A percentile compares a stretch with the other conserved stretches of the same genome.
phyloP scores from a whole-genome alignment of 179 eudicot species.

The Carnegiea gigantea region DNA sequence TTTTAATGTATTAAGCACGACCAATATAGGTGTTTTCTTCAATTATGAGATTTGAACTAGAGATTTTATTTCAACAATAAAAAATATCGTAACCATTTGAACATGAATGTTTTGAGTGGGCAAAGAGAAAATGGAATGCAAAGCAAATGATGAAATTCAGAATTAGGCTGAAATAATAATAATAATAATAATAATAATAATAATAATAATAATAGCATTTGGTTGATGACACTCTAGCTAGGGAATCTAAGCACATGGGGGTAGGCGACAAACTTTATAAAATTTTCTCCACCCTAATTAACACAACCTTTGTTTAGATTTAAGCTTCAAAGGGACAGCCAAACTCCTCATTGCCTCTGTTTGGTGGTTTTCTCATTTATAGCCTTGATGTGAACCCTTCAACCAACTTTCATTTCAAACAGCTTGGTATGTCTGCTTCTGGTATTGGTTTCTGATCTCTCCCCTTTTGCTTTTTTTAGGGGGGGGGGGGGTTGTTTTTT shows the following conservation, averaged over 20 bases:
- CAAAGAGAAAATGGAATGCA: too few species aligned
- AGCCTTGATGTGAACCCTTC: constrained; percentile 1
- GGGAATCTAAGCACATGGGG: constrained; percentile 25
- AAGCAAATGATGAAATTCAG: too few species aligned
- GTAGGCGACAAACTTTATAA: background rate
- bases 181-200: background rate
- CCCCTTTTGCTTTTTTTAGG: background rate
- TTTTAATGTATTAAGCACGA: too few species aligned
- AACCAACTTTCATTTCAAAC: background rate
- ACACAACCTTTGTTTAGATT: background rate
- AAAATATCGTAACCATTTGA: too few species aligned
- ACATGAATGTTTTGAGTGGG: too few species aligned
- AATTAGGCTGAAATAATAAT: too few species aligned
- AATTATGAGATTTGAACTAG: too few species aligned
- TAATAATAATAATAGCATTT: constrained; percentile 1
- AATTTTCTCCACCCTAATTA: background rate
- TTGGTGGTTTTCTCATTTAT: background rate
- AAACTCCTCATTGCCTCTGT: constrained; percentile 5
- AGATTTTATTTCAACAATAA: too few species aligned
- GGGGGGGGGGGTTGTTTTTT: background rate
- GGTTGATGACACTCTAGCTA: constrained; percentile 13
- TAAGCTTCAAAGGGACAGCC: constrained; percentile 12
- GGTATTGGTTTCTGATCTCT: background rate
- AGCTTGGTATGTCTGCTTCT: background rate
- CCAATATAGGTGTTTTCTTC: too few species aligned